Base-by-base conservation (phyloP, 2,329 filamentous ascomycete species). In the Exophiala bonariae region DNA sequence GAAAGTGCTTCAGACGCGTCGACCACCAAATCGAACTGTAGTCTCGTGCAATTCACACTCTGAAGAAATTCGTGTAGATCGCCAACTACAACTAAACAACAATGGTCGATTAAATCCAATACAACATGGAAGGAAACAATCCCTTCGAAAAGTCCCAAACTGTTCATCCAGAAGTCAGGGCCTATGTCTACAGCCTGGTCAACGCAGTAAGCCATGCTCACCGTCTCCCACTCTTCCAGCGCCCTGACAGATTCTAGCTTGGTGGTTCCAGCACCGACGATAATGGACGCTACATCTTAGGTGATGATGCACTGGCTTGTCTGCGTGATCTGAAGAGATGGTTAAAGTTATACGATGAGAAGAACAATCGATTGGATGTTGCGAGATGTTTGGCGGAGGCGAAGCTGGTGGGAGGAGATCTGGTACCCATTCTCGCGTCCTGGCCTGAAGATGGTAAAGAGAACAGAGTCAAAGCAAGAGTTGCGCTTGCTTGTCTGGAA, bases 251-350 rank as follows among this genome's bases (percentile, higher is more conserved):
- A 22, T 36, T 36, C 53, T 66, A 96, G 89, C 83, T 96, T 55
- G 92, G 91, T 71, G 92, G 91, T 43, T 82, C 83, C 61, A 87
- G 87, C 59, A 77, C 83, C 41, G 86, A 89, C 57, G 85, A 92
- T 60, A 85, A 90, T 62, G 87, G 87, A 47, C 79, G 79, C 62
- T 99, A 99, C 67, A 79, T 89, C 34, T 82, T 97, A 28, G 93
- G 93, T 68, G 92, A 97, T 68, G 92, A 96, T 64, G 92, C 91
- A 10, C 76, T 95, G 50, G 88, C 93, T 48, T 93, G 91, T 62
- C 76, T 99, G 47, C 90, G 92, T 54, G 93, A 99, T 70, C 78
- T 99, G 44, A 92, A 93, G 64, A 86, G 86, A 80, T 99, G 93
- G 93, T 79, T 99, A 58, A 90, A 89, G 59, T 82, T 96, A 54